phyloP scores from a whole-genome alignment of 495 filamentous ascomycete genomes.

The Lophiostoma macrostomum region DNA sequence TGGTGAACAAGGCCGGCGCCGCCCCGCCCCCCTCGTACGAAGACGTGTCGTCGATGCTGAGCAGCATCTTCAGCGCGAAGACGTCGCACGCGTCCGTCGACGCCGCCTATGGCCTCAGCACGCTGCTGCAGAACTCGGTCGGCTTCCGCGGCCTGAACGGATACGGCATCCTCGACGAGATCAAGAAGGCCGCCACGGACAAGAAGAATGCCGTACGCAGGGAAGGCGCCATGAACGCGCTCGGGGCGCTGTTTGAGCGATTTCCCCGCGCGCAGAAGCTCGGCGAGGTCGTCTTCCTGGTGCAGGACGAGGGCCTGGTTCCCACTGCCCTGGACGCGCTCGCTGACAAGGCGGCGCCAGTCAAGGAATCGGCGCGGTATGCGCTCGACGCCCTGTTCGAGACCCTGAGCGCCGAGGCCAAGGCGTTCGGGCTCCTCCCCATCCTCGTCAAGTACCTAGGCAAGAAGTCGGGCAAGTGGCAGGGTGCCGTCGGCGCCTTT shows the following conservation, averaged over 20 bases:
- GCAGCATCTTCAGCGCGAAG: slow-evolving; percentile 73
- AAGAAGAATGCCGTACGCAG: slow-evolving; percentile 87
- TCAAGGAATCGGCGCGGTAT: slow-evolving; percentile 89
- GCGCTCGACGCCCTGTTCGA: slow-evolving; percentile 85
- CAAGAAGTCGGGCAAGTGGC: slow-evolving; percentile 88
- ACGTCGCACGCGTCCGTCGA: slow-evolving; percentile 85
- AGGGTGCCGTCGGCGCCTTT: slow-evolving; percentile 84
- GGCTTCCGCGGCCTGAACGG: slow-evolving; percentile 69
- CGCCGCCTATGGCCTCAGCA: slow-evolving; percentile 76
- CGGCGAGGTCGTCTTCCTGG: slow-evolving; percentile 75
- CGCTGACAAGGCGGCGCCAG: slow-evolving; percentile 84
- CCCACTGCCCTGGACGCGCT: slow-evolving; percentile 75
- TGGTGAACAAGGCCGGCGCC: slow-evolving; percentile 59
- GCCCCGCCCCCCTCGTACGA: slow-evolving; percentile 61
- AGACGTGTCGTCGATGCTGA: slow-evolving; percentile 69
- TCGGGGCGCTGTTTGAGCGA: slow-evolving; percentile 88
- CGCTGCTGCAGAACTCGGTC: slow-evolving; percentile 72
- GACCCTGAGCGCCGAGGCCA: slow-evolving; percentile 72
- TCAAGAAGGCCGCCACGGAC: slow-evolving; percentile 85
- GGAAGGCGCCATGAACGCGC: slow-evolving; percentile 91
- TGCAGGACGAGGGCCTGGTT: slow-evolving; percentile 74
- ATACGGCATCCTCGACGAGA: slow-evolving; percentile 67
- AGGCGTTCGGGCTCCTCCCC: slow-evolving; percentile 75
- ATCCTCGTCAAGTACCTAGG: slow-evolving; percentile 68
- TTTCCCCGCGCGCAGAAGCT: slow-evolving; percentile 74